These are phyloP conservation scores for Sarcodon aspratus DNA, from an alignment of 768 basidiomycete species.

Conservation along the genomic window DNA sequence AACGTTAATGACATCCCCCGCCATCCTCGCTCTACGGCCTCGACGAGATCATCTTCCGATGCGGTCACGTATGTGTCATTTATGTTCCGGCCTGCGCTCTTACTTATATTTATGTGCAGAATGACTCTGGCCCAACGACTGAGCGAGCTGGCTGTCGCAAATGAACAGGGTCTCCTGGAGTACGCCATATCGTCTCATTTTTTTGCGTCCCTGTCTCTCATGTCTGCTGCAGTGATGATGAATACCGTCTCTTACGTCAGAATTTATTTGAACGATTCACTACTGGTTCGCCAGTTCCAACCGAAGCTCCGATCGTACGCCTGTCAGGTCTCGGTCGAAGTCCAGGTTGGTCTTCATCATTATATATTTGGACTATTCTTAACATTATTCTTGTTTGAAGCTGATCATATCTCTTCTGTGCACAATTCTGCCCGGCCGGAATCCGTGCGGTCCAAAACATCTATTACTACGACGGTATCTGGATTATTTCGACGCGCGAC, in stretches of 20 bases:
- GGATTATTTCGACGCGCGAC: constrained; percentile 23
- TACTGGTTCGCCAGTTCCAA: constrained; percentile 41
- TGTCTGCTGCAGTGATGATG: constrained; percentile 52
- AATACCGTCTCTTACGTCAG: constrained; percentile 75
- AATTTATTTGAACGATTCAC: constrained; percentile 77
- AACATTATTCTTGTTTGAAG: constrained; percentile 1
- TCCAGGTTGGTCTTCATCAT: constrained; percentile 6
- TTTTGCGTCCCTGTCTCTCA: not conserved
- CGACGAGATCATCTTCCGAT: constrained; percentile 17
- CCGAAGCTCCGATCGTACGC: constrained; percentile 54
- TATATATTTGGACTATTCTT: constrained; percentile 2
- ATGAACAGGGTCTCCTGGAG: constrained; percentile 72
- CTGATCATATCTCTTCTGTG: not conserved
- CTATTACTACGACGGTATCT: constrained; percentile 21
- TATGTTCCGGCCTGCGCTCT: not conserved
- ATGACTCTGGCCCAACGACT: constrained; percentile 71
- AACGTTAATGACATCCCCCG: not conserved
- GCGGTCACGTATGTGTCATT: constrained; percentile 18
- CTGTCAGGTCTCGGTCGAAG: constrained; percentile 17
- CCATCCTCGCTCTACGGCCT: not conserved
- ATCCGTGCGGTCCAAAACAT: constrained; percentile 22
- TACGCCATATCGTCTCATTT: constrained; percentile 22
- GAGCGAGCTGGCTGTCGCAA: constrained; percentile 70
- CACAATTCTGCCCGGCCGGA: constrained; percentile 12
- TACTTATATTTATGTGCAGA: constrained; percentile 25